A percentile compares a stretch with the other conserved stretches of the same genome.
Conservation (phyloP, 2,329 filamentous ascomycete species). For the Escovopsis weberi region DNA sequence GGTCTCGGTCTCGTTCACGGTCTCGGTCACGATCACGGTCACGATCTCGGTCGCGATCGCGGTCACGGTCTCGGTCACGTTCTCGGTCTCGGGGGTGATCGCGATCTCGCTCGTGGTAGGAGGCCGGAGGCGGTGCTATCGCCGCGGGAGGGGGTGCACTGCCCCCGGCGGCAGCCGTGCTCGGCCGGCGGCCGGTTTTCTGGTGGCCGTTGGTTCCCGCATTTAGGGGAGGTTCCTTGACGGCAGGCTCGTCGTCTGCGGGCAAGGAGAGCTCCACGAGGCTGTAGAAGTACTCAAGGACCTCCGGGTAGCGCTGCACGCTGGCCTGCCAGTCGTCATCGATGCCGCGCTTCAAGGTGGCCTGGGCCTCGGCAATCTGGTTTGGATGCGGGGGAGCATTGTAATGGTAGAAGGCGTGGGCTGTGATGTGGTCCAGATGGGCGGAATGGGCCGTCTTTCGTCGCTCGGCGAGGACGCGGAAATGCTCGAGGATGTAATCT, state of each 20-base stretch:
- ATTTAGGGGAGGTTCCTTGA: conserved; percentile 46
- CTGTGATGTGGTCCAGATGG: conserved; percentile 40
- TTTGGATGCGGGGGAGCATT: conserved; percentile 41
- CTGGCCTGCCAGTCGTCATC: conserved; percentile 67
- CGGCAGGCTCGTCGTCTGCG: conserved; percentile 41
- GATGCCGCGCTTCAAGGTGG: conserved; percentile 54
- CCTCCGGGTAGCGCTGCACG: conserved; percentile 63
- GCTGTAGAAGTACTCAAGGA: conserved; percentile 68
- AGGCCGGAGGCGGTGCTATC: conserved; percentile 4
- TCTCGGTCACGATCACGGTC: no score
- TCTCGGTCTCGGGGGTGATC: neutral
- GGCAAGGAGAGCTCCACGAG: conserved; percentile 54
- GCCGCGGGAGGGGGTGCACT: conserved; percentile 4
- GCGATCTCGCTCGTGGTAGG: conserved; percentile 12
- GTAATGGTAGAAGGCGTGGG: conserved; percentile 43
- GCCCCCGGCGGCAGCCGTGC: conserved; percentile 21
- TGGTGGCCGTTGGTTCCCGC: conserved; percentile 31
- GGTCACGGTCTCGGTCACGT: neutral
- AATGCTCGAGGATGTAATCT: conserved; percentile 54
- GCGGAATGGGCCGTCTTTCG: conserved; percentile 42
- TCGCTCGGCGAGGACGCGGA: conserved; percentile 43
- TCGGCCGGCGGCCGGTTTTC: conserved; percentile 29
- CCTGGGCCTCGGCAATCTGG: conserved; percentile 50
- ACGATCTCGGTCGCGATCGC: no score
- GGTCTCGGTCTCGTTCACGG: no score